Conservation (phyloP, 2,329 filamentous ascomycete species). For the Botrytis pseudocinerea region DNA sequence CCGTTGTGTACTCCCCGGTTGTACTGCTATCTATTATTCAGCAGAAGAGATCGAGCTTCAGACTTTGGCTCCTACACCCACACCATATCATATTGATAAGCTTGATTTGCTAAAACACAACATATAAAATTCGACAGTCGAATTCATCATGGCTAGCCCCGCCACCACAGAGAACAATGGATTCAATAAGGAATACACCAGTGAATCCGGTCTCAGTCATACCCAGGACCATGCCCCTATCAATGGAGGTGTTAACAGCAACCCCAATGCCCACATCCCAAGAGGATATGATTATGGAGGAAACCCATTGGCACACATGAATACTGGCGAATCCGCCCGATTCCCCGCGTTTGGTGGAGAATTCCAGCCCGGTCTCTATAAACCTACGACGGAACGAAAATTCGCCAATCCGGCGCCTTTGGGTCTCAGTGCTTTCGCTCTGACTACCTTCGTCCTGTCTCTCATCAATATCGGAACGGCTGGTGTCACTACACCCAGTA, state of each 20-base stretch:
- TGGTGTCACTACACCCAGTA: constrained; percentile 49
- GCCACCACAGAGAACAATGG: constrained; percentile 28
- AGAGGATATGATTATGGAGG: constrained; percentile 39
- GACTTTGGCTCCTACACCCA: not conserved
- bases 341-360: constrained; percentile 59
- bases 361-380: constrained; percentile 61
- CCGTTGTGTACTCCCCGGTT: not conserved
- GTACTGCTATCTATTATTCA: not conserved
- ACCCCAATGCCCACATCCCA: constrained; percentile 3
- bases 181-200: constrained; percentile 32
- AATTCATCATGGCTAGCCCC: constrained; percentile 34
- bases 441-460: constrained; percentile 63
- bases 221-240: constrained; percentile 30
- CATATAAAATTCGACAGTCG: not conserved
- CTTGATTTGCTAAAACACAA: not conserved
- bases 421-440: constrained; percentile 60
- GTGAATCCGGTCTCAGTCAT: constrained; percentile 4
- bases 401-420: constrained; percentile 62
- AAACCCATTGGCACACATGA: constrained; percentile 51
- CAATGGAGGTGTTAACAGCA: constrained; percentile 18
- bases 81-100: not conserved
- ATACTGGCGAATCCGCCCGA: constrained; percentile 45
- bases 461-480: constrained; percentile 56
- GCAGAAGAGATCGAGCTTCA: not conserved
- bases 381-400: constrained; percentile 51